Base-by-base conservation (phyloP, 176 grass and related monocot species). In the Tuctoria greenei region DNA sequence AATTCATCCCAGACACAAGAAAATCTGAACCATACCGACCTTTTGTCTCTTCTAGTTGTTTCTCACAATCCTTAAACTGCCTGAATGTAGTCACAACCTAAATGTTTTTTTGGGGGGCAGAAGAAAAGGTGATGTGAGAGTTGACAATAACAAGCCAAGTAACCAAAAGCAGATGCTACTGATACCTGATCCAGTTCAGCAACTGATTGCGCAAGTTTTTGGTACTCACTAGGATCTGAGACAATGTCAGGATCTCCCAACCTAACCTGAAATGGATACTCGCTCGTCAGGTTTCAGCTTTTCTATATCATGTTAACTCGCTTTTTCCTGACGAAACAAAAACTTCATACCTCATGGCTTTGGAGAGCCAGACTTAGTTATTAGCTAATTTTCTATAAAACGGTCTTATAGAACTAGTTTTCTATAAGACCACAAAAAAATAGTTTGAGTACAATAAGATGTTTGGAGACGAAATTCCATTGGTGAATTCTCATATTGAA, bases 151-250 rank as follows among this genome's bases (percentile, higher is more conserved):
- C 14, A 9, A 64, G 59, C 2, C 34, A 6, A 0, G 10, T 58
- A 69, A 41, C 14, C 16, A 60, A 69, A 34, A 72, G 1, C 1
- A 73, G 83, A 72, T 70, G 10, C 9, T 16, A 71, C 14, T 11
- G 36, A 66, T 91, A 91, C 94, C 88, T 91, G 84, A 58, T 93
- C 91, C 4, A 97, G 84, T 66, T 93, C 94, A 80, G 91, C 37
- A 15, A 93, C 86, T 45, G 94, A 97, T 46, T 97, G 94, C 23
- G 94, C 91, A 50, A 93, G 84, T 82, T 91, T 97, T 84, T 97
- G 94, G 79, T 97, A 97, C 61, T 91, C 91, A 1, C 77, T 91
- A 49, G 83, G 94, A 89, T 97, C 88, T 28, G 94, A 93, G 26
- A 87, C 79, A 57, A 93, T 74, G 76, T 89, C 94, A 84, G 94